Evolutionary conservation across 1,139 yeast species (phyloP), one percentile per base, ranked within the genome.

Genomic region (Yamadazyma blattariae): DNA sequence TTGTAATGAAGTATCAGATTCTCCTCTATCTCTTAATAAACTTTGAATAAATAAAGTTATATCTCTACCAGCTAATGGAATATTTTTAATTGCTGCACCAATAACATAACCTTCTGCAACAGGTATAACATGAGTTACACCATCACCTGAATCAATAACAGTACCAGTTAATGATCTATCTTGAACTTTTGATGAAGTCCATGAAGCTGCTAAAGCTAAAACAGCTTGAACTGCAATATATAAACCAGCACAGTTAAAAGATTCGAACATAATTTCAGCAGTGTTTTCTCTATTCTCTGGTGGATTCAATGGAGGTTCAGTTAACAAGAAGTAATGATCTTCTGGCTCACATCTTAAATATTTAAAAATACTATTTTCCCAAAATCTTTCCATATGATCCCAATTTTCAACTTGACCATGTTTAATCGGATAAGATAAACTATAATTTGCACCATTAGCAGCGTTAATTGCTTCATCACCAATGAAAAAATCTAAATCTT

Each of bases 361-460:
- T 64, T 92, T 90, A 71, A 92, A 92, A 54, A 92, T 90, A 29
- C 96, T 87, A 54, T 86, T 86, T 58, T 92, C 97, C 99, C 99
- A 92, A 62, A 89, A 90, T 57, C 98, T 75, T 62, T 92, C 99
- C 99, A 92, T 92, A 58, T 92, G 97, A 65, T 94, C 98, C 99
- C 99, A 92, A 59, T 92, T 89, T 61, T 92, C 98, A 46, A 92
- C 83, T 66, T 92, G 98, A 16, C 99, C 99, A 56, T 92, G 98
- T 59, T 87, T 84, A 45, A 92, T 88, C 13, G 99, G 99, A 54
- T 92, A 92, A 44, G 80, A 79, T 43, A 94, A 70, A 29, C 92
- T 85, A 61, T 92, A 94, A 34, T 88, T 83, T 15, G 95, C 89
- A 3, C 96, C 95, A 56, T 79, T 83, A 12, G 97, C 83, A 11